Conservation (phyloP, 164 flowering plant genomes). For the Vitis riparia region DNA sequence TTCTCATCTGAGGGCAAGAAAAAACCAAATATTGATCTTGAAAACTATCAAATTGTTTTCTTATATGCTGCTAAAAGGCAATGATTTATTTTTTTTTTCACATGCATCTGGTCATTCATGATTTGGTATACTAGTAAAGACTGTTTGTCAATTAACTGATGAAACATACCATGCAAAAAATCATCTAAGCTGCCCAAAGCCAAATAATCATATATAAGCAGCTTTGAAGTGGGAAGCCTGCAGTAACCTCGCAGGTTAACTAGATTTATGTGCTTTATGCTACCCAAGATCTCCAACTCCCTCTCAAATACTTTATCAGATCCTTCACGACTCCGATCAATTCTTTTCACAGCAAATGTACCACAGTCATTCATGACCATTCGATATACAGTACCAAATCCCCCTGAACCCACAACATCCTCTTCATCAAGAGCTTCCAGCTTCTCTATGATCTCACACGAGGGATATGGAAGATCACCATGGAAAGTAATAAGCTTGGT, state of each 20-base stretch:
- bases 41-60: too few relatives aligned
- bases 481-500: slow-evolving; percentile 88
- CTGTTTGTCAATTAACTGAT: background rate
- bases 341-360: slow-evolving; percentile 87
- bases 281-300: slow-evolving; percentile 89
- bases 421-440: slow-evolving; percentile 86
- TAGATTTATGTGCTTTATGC: slow-evolving; percentile 89
- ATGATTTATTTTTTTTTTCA: too few relatives aligned
- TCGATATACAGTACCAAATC: slow-evolving; percentile 89
- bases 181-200: slow-evolving; percentile 88
- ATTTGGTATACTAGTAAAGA: background rate
- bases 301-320: slow-evolving; percentile 85
- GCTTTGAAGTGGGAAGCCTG: slow-evolving; percentile 73
- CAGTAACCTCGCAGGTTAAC: slow-evolving; percentile 91
- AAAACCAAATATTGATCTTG: too few relatives aligned
- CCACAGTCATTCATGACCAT: slow-evolving; percentile 96
- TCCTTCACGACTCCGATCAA: slow-evolving; percentile 77
- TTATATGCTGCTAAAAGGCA: too few relatives aligned
- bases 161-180: slow-evolving; percentile 69
- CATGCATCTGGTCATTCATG: background rate
- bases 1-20: too few relatives aligned
- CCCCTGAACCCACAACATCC: slow-evolving; percentile 94
- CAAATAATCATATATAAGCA: slow-evolving; percentile 89
- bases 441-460: slow-evolving; percentile 83
- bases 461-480: slow-evolving; percentile 92